Conservation (phyloP, 2,329 filamentous ascomycete species). For the Colletotrichum sp. region DNA sequence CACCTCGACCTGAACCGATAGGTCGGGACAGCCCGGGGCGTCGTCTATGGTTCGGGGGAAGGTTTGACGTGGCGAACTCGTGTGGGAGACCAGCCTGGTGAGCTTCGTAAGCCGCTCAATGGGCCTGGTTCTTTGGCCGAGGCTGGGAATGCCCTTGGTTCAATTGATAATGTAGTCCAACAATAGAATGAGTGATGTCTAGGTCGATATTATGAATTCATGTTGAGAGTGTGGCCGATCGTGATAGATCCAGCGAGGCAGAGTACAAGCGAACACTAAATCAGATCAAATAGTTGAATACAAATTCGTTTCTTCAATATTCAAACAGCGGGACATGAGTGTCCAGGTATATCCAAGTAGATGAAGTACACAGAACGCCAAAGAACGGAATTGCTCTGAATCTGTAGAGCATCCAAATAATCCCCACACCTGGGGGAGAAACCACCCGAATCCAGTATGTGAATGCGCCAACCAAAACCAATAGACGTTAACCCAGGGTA, state of each 20-base stretch:
- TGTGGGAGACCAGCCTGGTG: neutral
- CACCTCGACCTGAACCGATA: neutral
- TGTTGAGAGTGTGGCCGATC: no score
- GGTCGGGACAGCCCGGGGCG: neutral
- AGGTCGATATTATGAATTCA: neutral
- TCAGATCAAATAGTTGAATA: neutral
- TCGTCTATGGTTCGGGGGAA: neutral
- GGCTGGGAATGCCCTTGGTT: neutral
- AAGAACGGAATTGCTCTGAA: neutral
- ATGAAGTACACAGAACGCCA: neutral
- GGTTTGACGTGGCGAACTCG: neutral
- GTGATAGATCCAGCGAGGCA: neutral
- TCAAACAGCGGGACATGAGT: constrained; percentile 4
- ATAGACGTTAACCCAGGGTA: neutral
- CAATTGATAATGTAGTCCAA: neutral
- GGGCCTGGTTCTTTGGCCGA: neutral
- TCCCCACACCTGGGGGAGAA: neutral
- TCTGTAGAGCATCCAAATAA: neutral
- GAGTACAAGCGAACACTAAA: neutral
- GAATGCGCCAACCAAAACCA: constrained; percentile 1
- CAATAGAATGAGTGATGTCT: neutral
- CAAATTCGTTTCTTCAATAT: neutral
- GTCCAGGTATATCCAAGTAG: constrained; percentile 15
- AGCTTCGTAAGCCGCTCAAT: neutral
- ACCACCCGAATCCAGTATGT: neutral